Conservation (phyloP, 1,284 basidiomycete species). For the Clitocybe nebularis region DNA sequence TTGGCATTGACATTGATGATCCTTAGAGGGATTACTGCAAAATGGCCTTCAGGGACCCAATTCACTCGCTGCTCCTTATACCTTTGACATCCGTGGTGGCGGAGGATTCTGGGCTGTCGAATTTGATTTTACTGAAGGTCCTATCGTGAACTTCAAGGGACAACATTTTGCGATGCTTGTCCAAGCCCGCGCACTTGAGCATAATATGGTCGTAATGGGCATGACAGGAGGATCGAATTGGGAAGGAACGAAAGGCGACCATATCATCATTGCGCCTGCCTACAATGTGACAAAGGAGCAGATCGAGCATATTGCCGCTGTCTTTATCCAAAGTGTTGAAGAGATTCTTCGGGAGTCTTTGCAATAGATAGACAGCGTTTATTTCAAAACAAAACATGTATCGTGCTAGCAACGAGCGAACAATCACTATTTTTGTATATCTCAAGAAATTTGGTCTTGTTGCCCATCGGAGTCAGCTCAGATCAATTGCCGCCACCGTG, state of each 20-base stretch:
- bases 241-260: slow-evolving; percentile 69
- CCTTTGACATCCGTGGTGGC: slow-evolving; percentile 73
- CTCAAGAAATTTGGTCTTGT: background rate
- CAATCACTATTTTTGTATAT: background rate
- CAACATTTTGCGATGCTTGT: slow-evolving; percentile 55
- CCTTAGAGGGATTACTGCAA: slow-evolving; percentile 44
- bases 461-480: slow-evolving; percentile 1
- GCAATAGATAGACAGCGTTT: background rate
- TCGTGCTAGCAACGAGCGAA: background rate
- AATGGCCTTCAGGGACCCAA: slow-evolving; percentile 51
- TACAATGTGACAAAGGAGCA: slow-evolving; percentile 69
- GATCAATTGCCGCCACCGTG: slow-evolving; percentile 30
- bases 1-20: background rate
- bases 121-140: slow-evolving; percentile 60
- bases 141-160: slow-evolving; percentile 46
- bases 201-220: slow-evolving; percentile 67
- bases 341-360: slow-evolving; percentile 45
- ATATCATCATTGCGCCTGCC: slow-evolving; percentile 67
- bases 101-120: slow-evolving; percentile 83
- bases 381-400: background rate
- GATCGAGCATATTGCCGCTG: slow-evolving; percentile 60
- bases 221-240: slow-evolving; percentile 66
- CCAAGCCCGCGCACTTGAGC: slow-evolving; percentile 61
- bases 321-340: slow-evolving; percentile 61
- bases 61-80: slow-evolving; percentile 55